Percentiles rank a stretch among this genome's conserved stretches.
These are phyloP conservation scores for Glonium stellatum DNA, from an alignment of 495 filamentous ascomycete genomes.

Conservation along the genomic window DNA sequence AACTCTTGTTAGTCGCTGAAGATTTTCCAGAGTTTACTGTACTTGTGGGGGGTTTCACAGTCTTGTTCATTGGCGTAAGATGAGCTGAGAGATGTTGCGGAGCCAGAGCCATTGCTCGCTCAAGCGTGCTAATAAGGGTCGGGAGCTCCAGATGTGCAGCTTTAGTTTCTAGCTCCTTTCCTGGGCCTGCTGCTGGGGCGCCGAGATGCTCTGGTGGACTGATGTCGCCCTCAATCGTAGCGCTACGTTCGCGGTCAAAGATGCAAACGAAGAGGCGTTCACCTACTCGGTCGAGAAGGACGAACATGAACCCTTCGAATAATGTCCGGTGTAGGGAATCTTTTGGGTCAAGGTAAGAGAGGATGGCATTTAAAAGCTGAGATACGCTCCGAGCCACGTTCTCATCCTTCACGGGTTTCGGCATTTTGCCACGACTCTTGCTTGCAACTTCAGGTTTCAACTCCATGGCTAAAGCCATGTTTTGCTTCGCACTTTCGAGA, in stretches of 20 bases:
- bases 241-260: conserved; percentile 25
- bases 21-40: not conserved
- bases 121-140: conserved; percentile 30
- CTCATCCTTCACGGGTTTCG: not conserved
- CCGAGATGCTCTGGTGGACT: not conserved
- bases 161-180: conserved; percentile 9
- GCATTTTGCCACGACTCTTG: not conserved
- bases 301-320: conserved; percentile 35
- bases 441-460: not conserved
- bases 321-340: conserved; percentile 23
- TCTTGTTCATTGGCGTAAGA: not conserved
- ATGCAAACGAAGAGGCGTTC: conserved; percentile 24
- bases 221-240: conserved; percentile 28
- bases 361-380: conserved; percentile 14
- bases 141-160: conserved; percentile 26
- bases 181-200: not conserved
- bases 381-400: conserved; percentile 4
- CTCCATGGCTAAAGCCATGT: not conserved
- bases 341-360: conserved; percentile 17
- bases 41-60: not conserved
- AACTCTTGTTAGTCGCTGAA: not conserved
- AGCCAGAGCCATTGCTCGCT: conserved; percentile 28
- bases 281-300: conserved; percentile 28
- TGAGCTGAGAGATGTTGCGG: conserved; percentile 27
- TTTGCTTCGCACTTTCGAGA: not conserved